Evolutionary conservation across 352 stramenopile genomes (phyloP), one percentile per base, ranked within the genome.

Genomic region (Globisporangium recalcitrans): DNA sequence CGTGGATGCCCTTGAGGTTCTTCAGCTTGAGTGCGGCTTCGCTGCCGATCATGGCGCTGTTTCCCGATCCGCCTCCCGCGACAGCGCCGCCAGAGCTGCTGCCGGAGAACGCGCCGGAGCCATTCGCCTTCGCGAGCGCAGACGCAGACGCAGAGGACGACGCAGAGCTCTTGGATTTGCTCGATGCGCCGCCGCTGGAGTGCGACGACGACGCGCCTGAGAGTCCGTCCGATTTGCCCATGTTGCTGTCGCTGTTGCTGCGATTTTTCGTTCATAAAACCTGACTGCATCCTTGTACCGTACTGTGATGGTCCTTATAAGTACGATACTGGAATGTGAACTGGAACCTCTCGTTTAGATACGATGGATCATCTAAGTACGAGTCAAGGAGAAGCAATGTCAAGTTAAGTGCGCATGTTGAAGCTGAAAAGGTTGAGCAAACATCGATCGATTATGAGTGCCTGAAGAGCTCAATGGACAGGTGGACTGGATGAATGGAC

Each of bases 1-100:
- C 83, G 64, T 87, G 77, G 40, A 87, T 82, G 14, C 58, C 65
- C 60, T 84, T 86, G 32, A 78, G 67, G 52, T 80, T 82, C 60
- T 80, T 74, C 62, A 87, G 76, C 63, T 71, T 82, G 32, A 77
- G 65, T 46, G 74, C 67, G 11, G 70, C 64, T 26, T 77, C 74
- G 29, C 57, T 67, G 44, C 65, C 65, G 57, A 44, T 72, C 61
- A 64, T 75, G 51, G 62, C 52, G 31, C 53, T 55, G 26, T 42
- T 59, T 6, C 1, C 29, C 19, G 34, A 34, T 7, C 49, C 29
- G 22, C 51, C 49, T 7, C 49, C 59, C n/a, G n/a, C n/a, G n/a
- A n/a, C n/a, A n/a, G n/a, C 14, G 19, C 58, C 46, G 40, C 58
- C 31, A 31, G 29, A 34, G 47, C 21, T 48, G 34, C 44, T 64